phyloP scores from a whole-genome alignment of 768 basidiomycete species.

The Ramaria rubella region DNA sequence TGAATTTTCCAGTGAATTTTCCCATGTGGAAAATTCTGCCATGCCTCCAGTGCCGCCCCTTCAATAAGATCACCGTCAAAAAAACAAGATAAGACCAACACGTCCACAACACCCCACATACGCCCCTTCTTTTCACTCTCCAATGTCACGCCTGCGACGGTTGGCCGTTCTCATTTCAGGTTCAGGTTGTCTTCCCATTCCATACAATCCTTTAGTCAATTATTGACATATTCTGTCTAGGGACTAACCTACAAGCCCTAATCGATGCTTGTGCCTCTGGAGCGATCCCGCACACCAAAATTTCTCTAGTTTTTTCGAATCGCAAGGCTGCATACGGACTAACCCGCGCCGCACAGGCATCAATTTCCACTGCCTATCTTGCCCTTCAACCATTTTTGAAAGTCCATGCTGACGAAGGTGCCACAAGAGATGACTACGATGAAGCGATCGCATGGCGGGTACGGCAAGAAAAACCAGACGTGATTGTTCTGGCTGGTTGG shows the following conservation, averaged over 20 bases:
- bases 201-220: no score
- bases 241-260: constrained; percentile 93
- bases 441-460: constrained; percentile 68
- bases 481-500: constrained; percentile 96
- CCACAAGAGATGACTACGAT: constrained; percentile 79
- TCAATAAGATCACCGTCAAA: no score
- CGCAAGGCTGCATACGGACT: constrained; percentile 88
- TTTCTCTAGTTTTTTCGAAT: constrained; percentile 85
- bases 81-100: no score
- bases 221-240: constrained; percentile 34
- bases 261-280: constrained; percentile 79
- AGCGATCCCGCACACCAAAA: constrained; percentile 61
- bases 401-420: constrained; percentile 50
- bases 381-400: constrained; percentile 82
- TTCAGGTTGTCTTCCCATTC: no score
- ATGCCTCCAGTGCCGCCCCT: no score
- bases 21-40: no score
- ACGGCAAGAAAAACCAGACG: constrained; percentile 58
- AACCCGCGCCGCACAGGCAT: constrained; percentile 61
- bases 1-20: no score
- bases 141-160: no score
- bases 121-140: no score
- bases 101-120: no score
- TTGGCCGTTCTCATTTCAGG: no score
- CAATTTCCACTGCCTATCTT: constrained; percentile 77